Base-by-base conservation (phyloP, 345 rosid genomes). In the Eucalyptus curtisii region DNA sequence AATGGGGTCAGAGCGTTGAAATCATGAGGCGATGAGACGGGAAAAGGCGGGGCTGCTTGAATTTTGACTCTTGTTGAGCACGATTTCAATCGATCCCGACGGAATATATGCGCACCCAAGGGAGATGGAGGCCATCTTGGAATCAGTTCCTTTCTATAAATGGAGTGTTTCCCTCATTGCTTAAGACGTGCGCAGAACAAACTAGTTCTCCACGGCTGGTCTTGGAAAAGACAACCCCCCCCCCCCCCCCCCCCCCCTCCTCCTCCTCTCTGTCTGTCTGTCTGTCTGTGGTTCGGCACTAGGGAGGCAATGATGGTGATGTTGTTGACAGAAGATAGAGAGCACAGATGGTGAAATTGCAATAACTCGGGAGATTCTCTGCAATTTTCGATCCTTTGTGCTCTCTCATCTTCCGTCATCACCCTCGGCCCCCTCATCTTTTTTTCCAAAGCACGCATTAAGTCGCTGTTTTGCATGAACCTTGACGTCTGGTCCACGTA, bases 311-410 rank as follows among this genome's bases (percentile, higher is more conserved):
- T 89, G 91, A 71, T 71, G 82, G 89, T 90, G 93, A 89, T 90
- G 92, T 87, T 93, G 96, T 92, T 94, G 98, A 95, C 98, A 95
- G 97, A 95, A 96, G 97, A 95, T 94, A 96, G 97, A 96, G 98
- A 93, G 98, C 98, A 95, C 96, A 91, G 95, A 96, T 86, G 97
- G 93, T 90, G 94, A 90, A 88, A 89, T 90, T 71, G 82, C 82
- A 71, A 37, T 71, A 71, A 19, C 13, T 71, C 10, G 14, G 82
- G 82, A 37, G 82, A 71, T 37, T 71, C 45, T 9, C 82, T 37
- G 82, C 82, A 37, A 94, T 94, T 94, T 93, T 90, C 93, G 90
- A 90, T 93, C 95, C 93, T 95, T 94, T 90, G 98, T 94, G 95
- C 97, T 96, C 96, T 95, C 96, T 96, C 93, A 85, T 20, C 93